Evolutionary conservation across 2,329 filamentous ascomycete species (phyloP), one percentile per base, ranked within the genome.

Genomic region (Fusarium goolgardi): DNA sequence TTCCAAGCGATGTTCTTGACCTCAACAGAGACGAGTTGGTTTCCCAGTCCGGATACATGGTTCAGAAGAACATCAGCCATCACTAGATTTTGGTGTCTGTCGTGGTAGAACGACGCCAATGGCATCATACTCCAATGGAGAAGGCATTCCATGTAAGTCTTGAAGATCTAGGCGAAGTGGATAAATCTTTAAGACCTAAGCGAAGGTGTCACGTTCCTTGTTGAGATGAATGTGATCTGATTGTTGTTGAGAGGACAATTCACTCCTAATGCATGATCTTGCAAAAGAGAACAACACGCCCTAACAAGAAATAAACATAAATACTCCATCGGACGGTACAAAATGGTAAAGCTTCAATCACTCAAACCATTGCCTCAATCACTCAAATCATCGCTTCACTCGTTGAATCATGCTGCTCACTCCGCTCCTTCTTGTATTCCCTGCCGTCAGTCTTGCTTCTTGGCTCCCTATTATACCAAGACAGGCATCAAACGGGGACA

Each of bases 391-490:
- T 15, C 27, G 7, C 40, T 63, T 44, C 57, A 43, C 57, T 67
- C 62, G 37, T 62, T 66, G 5, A 58, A 58, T 21, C 23, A 66
- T 67, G 64, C 15, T 66, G 11, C 15, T 58, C 47, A 21, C 57
- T 45, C 25, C 40, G 18, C 43, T 67, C 57, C 3, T 63, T 56
- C 15, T 66, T 44, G 10, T 62, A 10, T 7, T 67, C 10, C 63
- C 64, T 6, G 43, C 52, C 5, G 52, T 32, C 9, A 37, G 34
- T 29, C 46, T 56, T n/a, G 64, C 62, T 13, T 56, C 57, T 29
- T 61, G 57, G 51, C 49, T 63, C 1, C 62, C 64, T 13, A 15
- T 66, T 5, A n/a, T 20, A 12, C 51, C 41, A 52, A 43, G 47
- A 46, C 37, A 54, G 35, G 25, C 46, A 15, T 15, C 47, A 5